Conservation (phyloP, 257 asterid genomes). For the Solanum stenotomum region DNA sequence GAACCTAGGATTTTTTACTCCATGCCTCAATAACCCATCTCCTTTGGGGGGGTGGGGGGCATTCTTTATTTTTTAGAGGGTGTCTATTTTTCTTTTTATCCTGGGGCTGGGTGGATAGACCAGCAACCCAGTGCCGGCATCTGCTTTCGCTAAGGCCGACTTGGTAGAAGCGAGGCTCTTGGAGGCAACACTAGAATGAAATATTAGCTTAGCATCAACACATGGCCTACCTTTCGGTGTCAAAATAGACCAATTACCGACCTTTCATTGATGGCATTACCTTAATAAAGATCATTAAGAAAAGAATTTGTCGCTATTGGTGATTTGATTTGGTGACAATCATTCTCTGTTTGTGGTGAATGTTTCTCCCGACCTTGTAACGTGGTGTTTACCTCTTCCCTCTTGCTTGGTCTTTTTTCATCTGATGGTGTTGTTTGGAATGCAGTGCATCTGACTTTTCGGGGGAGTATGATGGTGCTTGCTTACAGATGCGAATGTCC, state of each 20-base stretch:
- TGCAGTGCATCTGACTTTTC: conserved; percentile 86
- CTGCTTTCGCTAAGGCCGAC: background rate
- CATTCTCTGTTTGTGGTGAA: background rate
- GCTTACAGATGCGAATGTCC: conserved; percentile 90
- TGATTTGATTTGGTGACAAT: background rate
- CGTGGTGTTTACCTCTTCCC: background rate
- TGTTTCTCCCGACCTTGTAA: background rate
- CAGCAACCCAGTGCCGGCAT: background rate
- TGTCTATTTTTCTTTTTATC: background rate
- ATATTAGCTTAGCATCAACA: background rate
- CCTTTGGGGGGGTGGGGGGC: no score
- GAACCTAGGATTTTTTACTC: background rate
- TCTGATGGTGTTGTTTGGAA: conserved; percentile 8
- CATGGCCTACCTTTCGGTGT: background rate
- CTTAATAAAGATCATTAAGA: background rate
- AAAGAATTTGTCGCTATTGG: background rate
- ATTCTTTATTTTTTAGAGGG: background rate
- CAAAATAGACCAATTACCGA: background rate
- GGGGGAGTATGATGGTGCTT: conserved; percentile 82
- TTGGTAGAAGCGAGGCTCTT: background rate
- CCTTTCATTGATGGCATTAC: background rate
- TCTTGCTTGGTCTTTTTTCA: background rate
- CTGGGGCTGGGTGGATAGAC: background rate
- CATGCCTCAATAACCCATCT: background rate
- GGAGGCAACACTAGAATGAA: background rate